Base-by-base conservation (phyloP, 2,329 filamentous ascomycete species). In the Botryotinia convoluta region DNA sequence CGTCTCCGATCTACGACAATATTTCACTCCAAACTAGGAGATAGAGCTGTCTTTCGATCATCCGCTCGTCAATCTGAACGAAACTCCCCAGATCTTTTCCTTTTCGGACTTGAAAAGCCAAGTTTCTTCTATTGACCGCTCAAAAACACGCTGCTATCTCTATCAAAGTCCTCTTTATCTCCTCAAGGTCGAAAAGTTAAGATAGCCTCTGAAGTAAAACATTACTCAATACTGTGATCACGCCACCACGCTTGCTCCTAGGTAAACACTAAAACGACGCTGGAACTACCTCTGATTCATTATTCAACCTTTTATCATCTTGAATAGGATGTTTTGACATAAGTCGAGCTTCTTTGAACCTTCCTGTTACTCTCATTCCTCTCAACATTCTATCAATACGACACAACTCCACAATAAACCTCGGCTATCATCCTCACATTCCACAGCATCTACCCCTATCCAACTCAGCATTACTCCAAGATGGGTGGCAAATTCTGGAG, bases 401-500 rank as follows among this genome's bases (percentile, higher is more conserved):
- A n/a, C n/a, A n/a, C n/a, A n/a, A n/a, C n/a, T n/a, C n/a, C n/a
- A n/a, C 35, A 57, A 1, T 16, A 35, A 26, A 3, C 12, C 35
- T 51, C 9, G 32, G 32, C 2, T 51, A 63, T 39, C 32, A 14
- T 29, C 16, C 29, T 45, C 12, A 71, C 1, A 29, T 7, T 29
- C 37, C 26, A 9, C 37, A 63, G 14, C 42, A 22, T 26, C 42
- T 71, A 8, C 10, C 14, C 26, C 10, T 8, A 32, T 32, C 12
- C 8, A 32, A 9, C 2, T 44, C 12, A 26, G 18, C 26, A 42
- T 8, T 16, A 44, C 7, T 42, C n/a, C 35, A 74, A 54, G 26
- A 74, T 74, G 74, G 69, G 72, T 3, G 74, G 68, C 10, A 70
- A 57, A 37, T 63, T 51, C 18, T 75, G 75, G 71, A 60, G 57